Base-by-base conservation (phyloP, 177 flowering plant genomes). In the Vitis hybrid region DNA sequence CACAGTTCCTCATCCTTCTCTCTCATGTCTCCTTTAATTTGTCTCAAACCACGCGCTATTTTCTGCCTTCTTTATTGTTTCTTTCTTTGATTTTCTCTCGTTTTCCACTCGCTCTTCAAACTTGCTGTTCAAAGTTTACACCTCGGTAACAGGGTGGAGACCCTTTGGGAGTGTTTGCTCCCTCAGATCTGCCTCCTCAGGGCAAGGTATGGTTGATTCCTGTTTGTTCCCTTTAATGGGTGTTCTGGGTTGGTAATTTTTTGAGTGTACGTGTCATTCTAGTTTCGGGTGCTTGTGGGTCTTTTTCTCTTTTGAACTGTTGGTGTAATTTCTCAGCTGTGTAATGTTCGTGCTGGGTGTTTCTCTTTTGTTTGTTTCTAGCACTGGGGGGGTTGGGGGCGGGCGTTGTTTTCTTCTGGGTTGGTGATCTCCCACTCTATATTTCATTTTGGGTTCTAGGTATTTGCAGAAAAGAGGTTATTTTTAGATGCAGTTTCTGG, bases 1-100 rank as follows among this genome's bases (percentile, higher is more conserved):
- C 60, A 55, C 70, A 21, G 46, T 19, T 64, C 66, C n/a, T 56
- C 65, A 73, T 32, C 67, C 21, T 61, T 52, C 55, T 27, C 58
- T 65, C 57, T n/a, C 60, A 32, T 64, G 70, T 56, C 11, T 61
- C 56, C 69, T 70, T 72, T 60, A 67, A 54, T 69, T 72, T 48
- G 60, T 71, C 70, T 76, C 35, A 69, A 77, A 51, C 81, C 78
- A 70, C 82, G 82, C 80, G 82, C 82, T 73, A 54, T 62, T 46
- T 35, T 57, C 64, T 32, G 62, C 46, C 64, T 21, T 30, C 55
- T 21, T 2, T 52, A n/a, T 60, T 35, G 51, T 65, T 14, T 58
- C 18, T 8, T 68, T 1, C 24, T 49, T 27, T 40, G 46, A 40
- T 24, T 65, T 66, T 56, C 48, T 58, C 56, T 10, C 55, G 6